Evolutionary conservation across 2,329 filamentous ascomycete species (phyloP).

Genomic region (Diatrype stigma): DNA sequence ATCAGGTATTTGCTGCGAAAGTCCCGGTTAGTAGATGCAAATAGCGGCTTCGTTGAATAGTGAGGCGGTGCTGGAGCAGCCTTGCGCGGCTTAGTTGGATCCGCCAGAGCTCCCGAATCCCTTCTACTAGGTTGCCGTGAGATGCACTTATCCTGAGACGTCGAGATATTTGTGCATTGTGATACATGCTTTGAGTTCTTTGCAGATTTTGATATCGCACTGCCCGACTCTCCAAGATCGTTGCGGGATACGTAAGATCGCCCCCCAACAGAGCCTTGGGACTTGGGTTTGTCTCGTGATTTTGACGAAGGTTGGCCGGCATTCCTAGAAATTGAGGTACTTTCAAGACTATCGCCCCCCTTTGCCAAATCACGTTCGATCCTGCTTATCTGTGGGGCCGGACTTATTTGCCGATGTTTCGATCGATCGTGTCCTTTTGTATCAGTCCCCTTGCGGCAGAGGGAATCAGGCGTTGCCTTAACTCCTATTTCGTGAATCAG

Average conservation of each 20-base stretch:
- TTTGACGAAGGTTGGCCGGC: background rate
- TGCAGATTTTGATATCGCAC: background rate
- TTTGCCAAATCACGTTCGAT: background rate
- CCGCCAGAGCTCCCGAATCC: background rate
- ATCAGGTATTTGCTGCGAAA: conserved; percentile 24
- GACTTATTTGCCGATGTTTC: background rate
- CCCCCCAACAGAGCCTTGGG: background rate
- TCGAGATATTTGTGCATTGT: background rate
- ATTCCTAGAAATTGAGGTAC: background rate
- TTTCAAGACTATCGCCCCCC: background rate
- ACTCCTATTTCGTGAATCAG: background rate
- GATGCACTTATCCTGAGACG: background rate
- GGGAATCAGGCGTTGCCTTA: background rate
- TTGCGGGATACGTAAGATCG: background rate
- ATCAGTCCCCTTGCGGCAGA: background rate
- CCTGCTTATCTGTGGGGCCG: background rate
- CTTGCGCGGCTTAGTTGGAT: background rate
- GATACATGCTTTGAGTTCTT: background rate
- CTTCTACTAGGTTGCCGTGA: background rate
- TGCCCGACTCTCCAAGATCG: background rate
- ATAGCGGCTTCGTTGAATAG: conserved; percentile 28
- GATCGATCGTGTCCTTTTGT: background rate
- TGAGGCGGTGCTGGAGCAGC: conserved; percentile 7
- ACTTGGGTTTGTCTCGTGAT: background rate
- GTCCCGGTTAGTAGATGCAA: conserved; percentile 25